A percentile compares a stretch with the other conserved stretches of the same genome.
These are phyloP conservation scores for Agaricus sinodeliciosus DNA, from an alignment of 768 basidiomycete species.

Conservation along the genomic window DNA sequence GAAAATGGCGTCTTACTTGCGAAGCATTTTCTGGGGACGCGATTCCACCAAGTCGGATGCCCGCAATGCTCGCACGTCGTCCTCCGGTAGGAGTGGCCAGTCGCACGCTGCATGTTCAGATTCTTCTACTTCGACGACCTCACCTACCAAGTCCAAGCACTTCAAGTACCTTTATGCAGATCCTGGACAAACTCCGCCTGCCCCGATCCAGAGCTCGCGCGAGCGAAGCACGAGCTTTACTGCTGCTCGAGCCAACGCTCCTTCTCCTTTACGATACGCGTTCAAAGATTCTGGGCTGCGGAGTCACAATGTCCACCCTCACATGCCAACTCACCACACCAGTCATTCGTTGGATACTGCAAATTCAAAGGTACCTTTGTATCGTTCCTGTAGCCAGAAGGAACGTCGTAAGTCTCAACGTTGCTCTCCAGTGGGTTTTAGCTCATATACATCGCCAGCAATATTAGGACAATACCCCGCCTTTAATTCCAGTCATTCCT, in stretches of 20 bases:
- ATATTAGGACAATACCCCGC: constrained; percentile 18
- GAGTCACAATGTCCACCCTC: constrained; percentile 22
- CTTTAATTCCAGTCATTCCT: constrained; percentile 19
- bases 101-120: constrained; percentile 35
- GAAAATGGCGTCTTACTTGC: constrained; percentile 8
- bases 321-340: constrained; percentile 16
- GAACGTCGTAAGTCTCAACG: constrained; percentile 33
- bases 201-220: constrained; percentile 30
- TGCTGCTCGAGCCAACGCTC: constrained; percentile 28
- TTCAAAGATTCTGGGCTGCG: constrained; percentile 23
- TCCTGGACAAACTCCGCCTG: constrained; percentile 24
- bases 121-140: constrained; percentile 16
- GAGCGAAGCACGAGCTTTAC: constrained; percentile 32
- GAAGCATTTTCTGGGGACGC: constrained; percentile 10
- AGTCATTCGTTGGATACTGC: constrained; percentile 7
- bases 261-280: constrained; percentile 36
- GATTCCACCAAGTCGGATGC: constrained; percentile 3
- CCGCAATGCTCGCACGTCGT: not conserved
- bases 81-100: constrained; percentile 17
- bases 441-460: constrained; percentile 11
- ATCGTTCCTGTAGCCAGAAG: constrained; percentile 37
- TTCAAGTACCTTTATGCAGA: constrained; percentile 36
- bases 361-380: constrained; percentile 20
- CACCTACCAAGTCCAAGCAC: constrained; percentile 18
- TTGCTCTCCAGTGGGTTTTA: not conserved